Percentiles rank a stretch among this genome's conserved stretches.
Evolutionary conservation across 257 asterid genomes (phyloP).

Genomic region (Solanum piurae): DNA sequence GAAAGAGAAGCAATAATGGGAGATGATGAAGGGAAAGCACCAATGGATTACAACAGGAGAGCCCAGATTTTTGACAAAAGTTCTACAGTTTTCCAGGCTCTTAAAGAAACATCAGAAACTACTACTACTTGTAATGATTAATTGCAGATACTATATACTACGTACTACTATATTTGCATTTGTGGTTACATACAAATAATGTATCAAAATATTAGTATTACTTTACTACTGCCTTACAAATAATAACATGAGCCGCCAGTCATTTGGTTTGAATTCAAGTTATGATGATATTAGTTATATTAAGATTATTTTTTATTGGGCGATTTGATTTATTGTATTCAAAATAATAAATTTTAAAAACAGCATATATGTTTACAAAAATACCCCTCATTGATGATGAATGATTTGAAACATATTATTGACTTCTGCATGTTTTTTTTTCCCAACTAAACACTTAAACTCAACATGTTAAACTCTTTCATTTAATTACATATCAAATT

Average conservation of each 20-base stretch:
- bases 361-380: too few relatives aligned
- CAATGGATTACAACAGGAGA: constrained; percentile 64
- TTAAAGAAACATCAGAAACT: constrained; percentile 17
- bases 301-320: too few relatives aligned
- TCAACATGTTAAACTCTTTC: too few relatives aligned
- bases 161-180: background rate
- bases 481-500: too few relatives aligned
- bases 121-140: background rate
- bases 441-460: too few relatives aligned
- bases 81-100: constrained; percentile 62
- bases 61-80: constrained; percentile 65
- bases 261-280: too few relatives aligned
- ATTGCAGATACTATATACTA: background rate
- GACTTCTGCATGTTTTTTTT: background rate
- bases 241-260: too few relatives aligned
- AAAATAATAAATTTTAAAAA: too few relatives aligned
- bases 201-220: too few relatives aligned
- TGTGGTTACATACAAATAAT: background rate
- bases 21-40: constrained; percentile 61
- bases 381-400: too few relatives aligned
- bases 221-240: background rate
- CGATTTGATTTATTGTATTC: too few relatives aligned
- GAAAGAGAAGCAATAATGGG: constrained; percentile 91
- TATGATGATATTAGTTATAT: too few relatives aligned
- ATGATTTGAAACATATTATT: background rate